Evolutionary conservation across 163 green algal genomes (phyloP).

Genomic region (Scenedesmus sp.): DNA sequence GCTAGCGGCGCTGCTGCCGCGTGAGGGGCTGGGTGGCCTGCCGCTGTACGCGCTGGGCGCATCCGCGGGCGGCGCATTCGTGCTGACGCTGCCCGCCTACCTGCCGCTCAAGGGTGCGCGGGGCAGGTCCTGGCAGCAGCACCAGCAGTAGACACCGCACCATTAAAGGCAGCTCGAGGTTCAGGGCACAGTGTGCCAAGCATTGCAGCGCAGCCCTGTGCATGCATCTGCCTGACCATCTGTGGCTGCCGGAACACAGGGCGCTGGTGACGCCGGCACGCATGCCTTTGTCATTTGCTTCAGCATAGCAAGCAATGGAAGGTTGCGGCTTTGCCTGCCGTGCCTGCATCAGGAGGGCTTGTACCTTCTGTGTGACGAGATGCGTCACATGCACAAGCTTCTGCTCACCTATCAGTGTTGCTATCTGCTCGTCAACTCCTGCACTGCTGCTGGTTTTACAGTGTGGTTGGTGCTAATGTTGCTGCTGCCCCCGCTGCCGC

Average conservation of each 20-base stretch:
- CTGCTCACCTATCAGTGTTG: constrained; percentile 18
- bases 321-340: not conserved
- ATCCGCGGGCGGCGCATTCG: constrained; percentile 72
- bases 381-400: not conserved
- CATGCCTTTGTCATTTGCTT: not conserved
- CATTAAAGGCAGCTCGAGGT: too few relatives aligned
- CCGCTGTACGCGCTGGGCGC: constrained; percentile 75
- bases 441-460: not conserved
- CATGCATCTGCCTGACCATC: not conserved
- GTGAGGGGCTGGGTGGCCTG: constrained; percentile 63
- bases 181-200: too few relatives aligned
- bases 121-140: not conserved
- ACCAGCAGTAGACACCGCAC: not conserved
- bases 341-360: not conserved
- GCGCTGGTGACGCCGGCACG: not conserved
- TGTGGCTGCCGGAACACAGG: not conserved
- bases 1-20: constrained; percentile 53
- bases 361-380: not conserved
- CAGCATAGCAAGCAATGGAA: not conserved
- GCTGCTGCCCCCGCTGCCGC: not conserved
- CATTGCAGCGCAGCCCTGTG: too few relatives aligned
- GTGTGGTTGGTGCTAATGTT: not conserved
- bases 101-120: constrained; percentile 54
- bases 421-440: not conserved
- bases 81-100: constrained; percentile 61